Percentiles rank a stretch among this genome's conserved stretches.
Conservation (phyloP, 306 rosid species). For the Arachis stenosperma region DNA sequence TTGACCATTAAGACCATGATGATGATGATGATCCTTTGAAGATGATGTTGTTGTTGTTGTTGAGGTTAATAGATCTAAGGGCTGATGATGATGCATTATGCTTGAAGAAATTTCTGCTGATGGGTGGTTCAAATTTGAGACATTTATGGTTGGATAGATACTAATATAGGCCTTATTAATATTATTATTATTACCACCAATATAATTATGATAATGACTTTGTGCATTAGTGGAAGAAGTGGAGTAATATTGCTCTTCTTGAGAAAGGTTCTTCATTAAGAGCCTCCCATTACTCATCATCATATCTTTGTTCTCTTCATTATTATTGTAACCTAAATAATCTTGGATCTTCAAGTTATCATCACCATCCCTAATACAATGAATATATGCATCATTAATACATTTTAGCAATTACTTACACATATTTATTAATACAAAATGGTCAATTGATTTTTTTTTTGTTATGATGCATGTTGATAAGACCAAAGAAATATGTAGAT, state of each 20-base stretch:
- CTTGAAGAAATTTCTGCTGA: too few relatives aligned
- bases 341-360: slow-evolving; percentile 39
- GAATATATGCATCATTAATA: too few relatives aligned
- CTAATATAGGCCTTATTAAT: slow-evolving; percentile 46
- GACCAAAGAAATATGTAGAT: background rate
- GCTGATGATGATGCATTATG: slow-evolving; percentile 22
- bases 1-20: slow-evolving; percentile 17
- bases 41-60: slow-evolving; percentile 34
- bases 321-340: slow-evolving; percentile 47
- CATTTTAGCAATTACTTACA: too few relatives aligned
- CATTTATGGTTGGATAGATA: slow-evolving; percentile 70
- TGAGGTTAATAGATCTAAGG: slow-evolving; percentile 49
- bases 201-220: background rate
- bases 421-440: background rate
- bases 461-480: slow-evolving; percentile 6
- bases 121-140: slow-evolving; percentile 57
- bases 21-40: slow-evolving; percentile 37
- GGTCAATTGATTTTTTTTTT: background rate
- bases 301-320: slow-evolving; percentile 43
- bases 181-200: slow-evolving; percentile 1
- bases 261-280: slow-evolving; percentile 54
- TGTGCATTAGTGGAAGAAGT: slow-evolving; percentile 18
- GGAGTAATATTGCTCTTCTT: slow-evolving; percentile 3
- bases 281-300: slow-evolving; percentile 45
- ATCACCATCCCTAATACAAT: too few relatives aligned